Percentiles rank a stretch among this genome's conserved stretches.
phyloP scores from a whole-genome alignment of 2,329 filamentous ascomycete genomes.

The Waltergamsia citrina region DNA sequence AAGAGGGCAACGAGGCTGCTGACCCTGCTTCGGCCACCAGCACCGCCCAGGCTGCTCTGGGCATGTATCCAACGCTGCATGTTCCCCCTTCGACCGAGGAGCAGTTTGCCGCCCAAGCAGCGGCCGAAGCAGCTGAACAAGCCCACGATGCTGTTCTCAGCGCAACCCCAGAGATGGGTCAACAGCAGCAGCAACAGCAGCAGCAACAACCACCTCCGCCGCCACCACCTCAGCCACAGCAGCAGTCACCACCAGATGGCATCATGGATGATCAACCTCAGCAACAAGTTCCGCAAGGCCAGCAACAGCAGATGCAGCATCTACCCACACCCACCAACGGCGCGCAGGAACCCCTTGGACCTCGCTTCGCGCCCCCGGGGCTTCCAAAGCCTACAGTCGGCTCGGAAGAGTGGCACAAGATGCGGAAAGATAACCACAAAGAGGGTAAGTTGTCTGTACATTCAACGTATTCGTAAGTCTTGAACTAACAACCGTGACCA shows the following conservation, averaged over 20 bases:
- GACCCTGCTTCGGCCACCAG: conserved; percentile 39
- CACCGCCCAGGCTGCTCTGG: conserved; percentile 49
- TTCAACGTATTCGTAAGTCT: not conserved
- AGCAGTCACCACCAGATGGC: not conserved
- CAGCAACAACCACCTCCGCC: conserved; percentile 7
- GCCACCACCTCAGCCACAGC: not conserved
- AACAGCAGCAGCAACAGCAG: conserved; percentile 2
- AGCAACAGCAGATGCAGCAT: conserved; percentile 14
- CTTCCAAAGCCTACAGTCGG: conserved; percentile 78
- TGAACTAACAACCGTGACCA: conserved; percentile 24
- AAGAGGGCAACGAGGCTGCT: conserved; percentile 21
- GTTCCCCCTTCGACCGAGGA: conserved; percentile 49
- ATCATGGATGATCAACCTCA: no score
- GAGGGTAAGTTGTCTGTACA: conserved; percentile 57
- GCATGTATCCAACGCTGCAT: conserved; percentile 51
- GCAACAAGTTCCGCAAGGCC: conserved; percentile 2
- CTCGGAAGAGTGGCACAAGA: conserved; percentile 95
- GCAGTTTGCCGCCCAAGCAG: conserved; percentile 45
- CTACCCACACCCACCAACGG: conserved; percentile 27
- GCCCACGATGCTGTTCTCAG: conserved; percentile 20
- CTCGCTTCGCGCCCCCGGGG: conserved; percentile 9
- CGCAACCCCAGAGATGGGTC: conserved; percentile 13
- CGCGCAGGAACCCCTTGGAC: conserved; percentile 12
- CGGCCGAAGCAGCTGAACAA: conserved; percentile 19
- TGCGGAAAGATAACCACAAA: conserved; percentile 96